Evolutionary conservation across 2,329 filamentous ascomycete genomes (phyloP), one percentile per base, ranked within the genome.

Genomic region (Orbilia brochopaga): DNA sequence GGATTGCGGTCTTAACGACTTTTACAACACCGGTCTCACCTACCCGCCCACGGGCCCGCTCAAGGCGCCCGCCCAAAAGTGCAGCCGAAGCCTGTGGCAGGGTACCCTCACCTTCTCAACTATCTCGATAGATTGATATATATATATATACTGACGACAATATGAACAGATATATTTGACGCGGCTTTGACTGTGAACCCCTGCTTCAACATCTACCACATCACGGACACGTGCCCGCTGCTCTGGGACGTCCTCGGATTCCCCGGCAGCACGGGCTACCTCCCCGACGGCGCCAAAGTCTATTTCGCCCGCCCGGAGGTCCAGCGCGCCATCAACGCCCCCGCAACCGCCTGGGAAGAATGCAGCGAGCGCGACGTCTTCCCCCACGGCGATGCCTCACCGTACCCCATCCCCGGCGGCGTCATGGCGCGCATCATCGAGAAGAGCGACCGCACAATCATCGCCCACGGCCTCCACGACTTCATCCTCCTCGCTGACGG

Each of bases 151-250:
- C n/a, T 21, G 15, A 50, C 37, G 27, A 24, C 13, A 27, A 54
- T 21, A 8, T 7, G 15, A 7, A 15, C 10, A 65, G 80, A 83
- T 21, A 84, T 90, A 30, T 81, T 81, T 75, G 74, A 81, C 0
- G 87, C 86, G 30, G 83, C 84, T 6, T 73, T 81, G 2, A 77
- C 81, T 0, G 79, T 85, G 35, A 94, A 94, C 80, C 90, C 90
- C 0, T 94, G 91, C 81, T 95, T 89, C 80, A 86, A 91, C 78
- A 81, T 90, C 10, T 94, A 93, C 79, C 85, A 89, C 56, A 84
- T 93, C 13, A 85, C 85, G 1, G 87, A 86, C 2, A 89, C 79
- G 15, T 85, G 83, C 75, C 82, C 83, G 0, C 60, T 79, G 30
- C 76, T 76, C 2, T 78, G 74, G 72, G 75, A 77, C 37, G 75